Percentiles rank a stretch among this genome's conserved stretches.
Evolutionary conservation across 2,329 filamentous ascomycete species (phyloP).

Genomic region (Fusarium mundagurra): DNA sequence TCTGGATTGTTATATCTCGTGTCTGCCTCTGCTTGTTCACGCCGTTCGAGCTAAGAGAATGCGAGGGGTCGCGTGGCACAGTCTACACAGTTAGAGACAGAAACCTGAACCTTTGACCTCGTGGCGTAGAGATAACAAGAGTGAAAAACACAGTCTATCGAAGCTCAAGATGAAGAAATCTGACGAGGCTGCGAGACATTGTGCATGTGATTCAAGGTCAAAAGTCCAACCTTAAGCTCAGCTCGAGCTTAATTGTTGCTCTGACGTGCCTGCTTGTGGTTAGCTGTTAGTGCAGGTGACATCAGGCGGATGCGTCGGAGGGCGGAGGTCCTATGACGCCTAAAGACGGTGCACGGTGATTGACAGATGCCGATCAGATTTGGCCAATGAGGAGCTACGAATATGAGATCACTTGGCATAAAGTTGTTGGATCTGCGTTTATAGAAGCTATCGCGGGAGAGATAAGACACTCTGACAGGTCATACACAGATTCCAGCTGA

Average conservation of each 20-base stretch:
- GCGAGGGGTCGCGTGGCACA: constrained; percentile 38
- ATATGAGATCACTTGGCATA: constrained; percentile 25
- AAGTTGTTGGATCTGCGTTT: constrained; percentile 20
- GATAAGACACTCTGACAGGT: not conserved
- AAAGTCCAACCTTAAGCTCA: constrained; percentile 12
- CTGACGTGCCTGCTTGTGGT: constrained; percentile 9
- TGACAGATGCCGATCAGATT: constrained; percentile 8
- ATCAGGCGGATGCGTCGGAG: constrained; percentile 41
- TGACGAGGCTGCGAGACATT: constrained; percentile 33
- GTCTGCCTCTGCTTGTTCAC: constrained; percentile 2
- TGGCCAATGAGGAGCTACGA: constrained; percentile 27
- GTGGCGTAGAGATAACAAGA: constrained; percentile 1
- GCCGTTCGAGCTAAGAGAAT: constrained; percentile 1
- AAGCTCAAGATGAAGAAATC: constrained; percentile 7
- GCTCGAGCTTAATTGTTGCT: constrained; percentile 7
- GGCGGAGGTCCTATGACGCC: constrained; percentile 37
- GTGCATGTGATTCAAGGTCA: constrained; percentile 38
- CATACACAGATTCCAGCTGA: constrained; percentile 24
- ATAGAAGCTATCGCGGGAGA: constrained; percentile 11
- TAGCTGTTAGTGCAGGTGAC: constrained; percentile 30
- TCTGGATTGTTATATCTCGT: constrained; percentile 24
- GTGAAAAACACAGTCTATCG: not conserved
- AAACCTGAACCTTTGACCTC: constrained; percentile 18
- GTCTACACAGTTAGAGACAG: not conserved
- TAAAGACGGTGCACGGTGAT: constrained; percentile 20